Base-by-base conservation (phyloP, 1,284 basidiomycete genomes). In the Trametes versicolor region DNA sequence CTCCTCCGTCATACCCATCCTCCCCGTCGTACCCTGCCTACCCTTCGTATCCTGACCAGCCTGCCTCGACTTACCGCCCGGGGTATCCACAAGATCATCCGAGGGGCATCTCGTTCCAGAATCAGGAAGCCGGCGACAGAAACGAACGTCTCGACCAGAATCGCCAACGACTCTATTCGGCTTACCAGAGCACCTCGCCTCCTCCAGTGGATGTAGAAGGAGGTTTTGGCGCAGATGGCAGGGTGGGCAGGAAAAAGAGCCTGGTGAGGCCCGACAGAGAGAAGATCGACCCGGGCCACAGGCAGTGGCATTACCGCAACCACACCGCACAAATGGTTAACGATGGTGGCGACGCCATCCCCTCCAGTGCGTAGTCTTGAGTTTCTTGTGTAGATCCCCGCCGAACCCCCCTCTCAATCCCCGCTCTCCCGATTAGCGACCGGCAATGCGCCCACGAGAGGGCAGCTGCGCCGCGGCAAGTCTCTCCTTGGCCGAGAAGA, bases 211-310 rank as follows among this genome's bases (percentile, higher is more conserved):
- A 91, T 73, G 72, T 81, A 41, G 89, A 90, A 68, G 81, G 78
- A 41, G 83, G 82, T 25, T 80, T 76, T 70, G 52, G 76, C 3
- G 50, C 50, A 70, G 71, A 81, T 72, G 74, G 82, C 79, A 69
- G 82, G 76, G 78, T 93, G 51, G 80, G 82, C 63, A 81, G 97
- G 75, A 99, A 98, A 85, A 97, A 97, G 86, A 95, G 92, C 75
- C 86, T 99, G 53, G 95, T 99, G 60, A 85, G 89, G 62, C 97
- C 98, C 9, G 97, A 99, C 79, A 85, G 97, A 67, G 97, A 98
- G 83, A 94, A 97, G 83, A 95, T 99, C 74, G 97, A 98, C 75
- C 96, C 97, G 10, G 90, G 90, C 54, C 96, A 99, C 82, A 87
- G 96, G 49, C 91, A 97, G 71, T 99, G 93, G 90, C 93, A 99